Evolutionary conservation across 805 yeast genomes (phyloP), one percentile per base, ranked within the genome.

Genomic region (Candida peoriensis): DNA sequence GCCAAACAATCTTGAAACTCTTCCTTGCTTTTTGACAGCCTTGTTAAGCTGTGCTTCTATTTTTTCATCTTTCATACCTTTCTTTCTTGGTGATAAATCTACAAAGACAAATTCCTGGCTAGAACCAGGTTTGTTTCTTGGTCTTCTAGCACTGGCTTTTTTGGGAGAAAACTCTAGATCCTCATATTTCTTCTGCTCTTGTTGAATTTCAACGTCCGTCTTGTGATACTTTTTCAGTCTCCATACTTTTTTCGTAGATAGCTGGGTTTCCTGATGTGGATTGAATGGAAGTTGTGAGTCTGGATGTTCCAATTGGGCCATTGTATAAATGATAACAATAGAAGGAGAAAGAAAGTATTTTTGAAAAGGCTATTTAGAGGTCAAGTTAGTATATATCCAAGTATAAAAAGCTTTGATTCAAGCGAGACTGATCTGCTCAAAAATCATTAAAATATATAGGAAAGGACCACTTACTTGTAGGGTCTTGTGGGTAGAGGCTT

Each of bases 91-190:
- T 3, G 56, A 50, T 6, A 54, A 26, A 29, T 54, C 55, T 10
- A 54, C 55, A 34, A 54, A 54, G 12, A 54, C 57, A 30, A 50
- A 54, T 34, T 54, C 52, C 22, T 50, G 52, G n/a, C 39, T 42
- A 11, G 39, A 47, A n/a, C 54, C 55, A 3, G 51, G 49, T 27
- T 39, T 48, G 30, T 36, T 42, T 33, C 42, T 41, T 9, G 56
- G 58, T 34, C 56, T 39, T 36, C 54, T 46, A 4, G 53, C 28
- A 15, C 39, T 38, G 18, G 45, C 30, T 29, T 46, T 50, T 28
- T 44, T 49, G 2, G 50, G 45, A 4, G 52, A 42, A 42, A 52
- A 52, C 39, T 53, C 58, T 22, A 50, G 22, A 21, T 38, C 37
- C 17, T 47, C 50, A 19, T 50, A 51, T 26, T 46, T 35, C 24